phyloP scores from a whole-genome alignment of 2,329 filamentous ascomycete genomes.

The Botryotinia narcissicola region DNA sequence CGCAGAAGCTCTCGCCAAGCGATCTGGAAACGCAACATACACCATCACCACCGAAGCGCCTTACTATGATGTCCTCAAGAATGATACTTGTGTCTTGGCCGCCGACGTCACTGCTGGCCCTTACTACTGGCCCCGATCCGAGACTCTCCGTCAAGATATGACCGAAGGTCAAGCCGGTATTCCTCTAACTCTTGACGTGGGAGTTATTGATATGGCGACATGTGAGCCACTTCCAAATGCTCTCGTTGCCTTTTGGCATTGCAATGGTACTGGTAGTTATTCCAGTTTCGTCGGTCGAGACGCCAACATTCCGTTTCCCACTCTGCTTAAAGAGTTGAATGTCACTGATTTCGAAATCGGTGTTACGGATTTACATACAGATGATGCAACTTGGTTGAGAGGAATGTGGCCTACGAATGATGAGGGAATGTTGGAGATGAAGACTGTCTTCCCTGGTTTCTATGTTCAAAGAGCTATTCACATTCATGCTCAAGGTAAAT shows the following conservation, averaged over 20 bases:
- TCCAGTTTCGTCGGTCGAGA: background rate
- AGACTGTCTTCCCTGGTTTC: conserved; percentile 45
- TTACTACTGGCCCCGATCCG: background rate
- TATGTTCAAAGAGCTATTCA: conserved; percentile 46
- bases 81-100: background rate
- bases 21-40: background rate
- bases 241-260: background rate
- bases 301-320: background rate
- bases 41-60: background rate
- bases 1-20: background rate
- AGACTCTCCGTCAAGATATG: background rate
- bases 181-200: background rate
- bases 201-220: background rate
- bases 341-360: background rate
- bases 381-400: conserved; percentile 43
- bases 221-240: background rate
- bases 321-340: background rate
- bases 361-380: conserved; percentile 22
- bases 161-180: background rate
- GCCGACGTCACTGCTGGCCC: background rate
- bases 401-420: conserved; percentile 44
- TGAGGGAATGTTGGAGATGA: conserved; percentile 44
- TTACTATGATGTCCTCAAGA: background rate
- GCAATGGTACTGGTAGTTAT: background rate
- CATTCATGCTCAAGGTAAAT: conserved; percentile 45